Percentiles rank a stretch among this genome's conserved stretches.
phyloP scores from a whole-genome alignment of 2,329 filamentous ascomycete genomes.

The Plenodomus lindquistii region DNA sequence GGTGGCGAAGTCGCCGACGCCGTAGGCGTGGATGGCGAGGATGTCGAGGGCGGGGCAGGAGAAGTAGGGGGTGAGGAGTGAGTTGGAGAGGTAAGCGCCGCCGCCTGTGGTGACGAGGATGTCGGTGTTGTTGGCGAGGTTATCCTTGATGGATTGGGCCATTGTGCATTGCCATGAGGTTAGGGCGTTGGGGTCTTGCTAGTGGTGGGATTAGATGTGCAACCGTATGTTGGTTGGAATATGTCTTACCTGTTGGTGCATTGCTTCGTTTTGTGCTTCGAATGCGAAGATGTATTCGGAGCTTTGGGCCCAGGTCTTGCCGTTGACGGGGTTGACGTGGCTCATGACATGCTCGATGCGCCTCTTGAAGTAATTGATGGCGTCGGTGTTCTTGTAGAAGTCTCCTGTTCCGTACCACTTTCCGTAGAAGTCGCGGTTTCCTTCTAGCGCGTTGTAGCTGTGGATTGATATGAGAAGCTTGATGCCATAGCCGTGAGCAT shows the following conservation, averaged over 20 bases:
- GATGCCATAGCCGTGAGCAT: slow-evolving; percentile 13
- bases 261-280: slow-evolving; percentile 17
- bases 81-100: neutral
- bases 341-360: slow-evolving; percentile 11
- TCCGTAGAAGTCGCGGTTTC: slow-evolving; percentile 14
- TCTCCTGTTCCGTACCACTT: slow-evolving; percentile 16
- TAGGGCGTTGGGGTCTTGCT: slow-evolving; percentile 9
- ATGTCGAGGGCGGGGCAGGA: neutral
- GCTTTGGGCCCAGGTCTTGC: slow-evolving; percentile 12
- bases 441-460: slow-evolving; percentile 14
- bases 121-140: neutral
- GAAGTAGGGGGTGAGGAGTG: neutral
- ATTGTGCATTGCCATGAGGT: slow-evolving; percentile 11
- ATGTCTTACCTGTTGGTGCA: slow-evolving; percentile 10
- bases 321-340: slow-evolving; percentile 9
- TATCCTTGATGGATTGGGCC: neutral
- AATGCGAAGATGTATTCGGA: slow-evolving; percentile 19
- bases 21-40: neutral
- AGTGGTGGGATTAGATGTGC: neutral
- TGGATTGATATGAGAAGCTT: slow-evolving; percentile 13
- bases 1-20: neutral
- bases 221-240: neutral
- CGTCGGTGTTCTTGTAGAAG: slow-evolving; percentile 13
- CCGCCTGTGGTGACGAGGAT: neutral
- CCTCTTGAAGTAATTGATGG: slow-evolving; percentile 10